These are phyloP conservation scores for Chlorella sp. DNA, from an alignment of 139 green algal species.

Conservation along the genomic window DNA sequence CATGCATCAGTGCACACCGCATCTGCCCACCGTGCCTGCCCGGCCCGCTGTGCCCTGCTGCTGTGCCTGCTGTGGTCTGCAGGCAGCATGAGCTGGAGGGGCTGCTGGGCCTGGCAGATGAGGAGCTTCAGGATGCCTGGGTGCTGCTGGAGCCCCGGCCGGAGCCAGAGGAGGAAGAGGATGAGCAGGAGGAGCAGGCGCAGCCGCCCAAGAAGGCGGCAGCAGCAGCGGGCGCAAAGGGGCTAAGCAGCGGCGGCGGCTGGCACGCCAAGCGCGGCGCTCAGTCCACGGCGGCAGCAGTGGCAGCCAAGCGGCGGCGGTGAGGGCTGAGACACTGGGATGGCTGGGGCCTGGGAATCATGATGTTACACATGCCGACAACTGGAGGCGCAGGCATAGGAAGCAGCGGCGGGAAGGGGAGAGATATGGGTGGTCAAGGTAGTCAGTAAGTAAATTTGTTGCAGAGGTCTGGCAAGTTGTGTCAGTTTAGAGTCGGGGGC, in stretches of 20 bases:
- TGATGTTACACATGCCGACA: too few relatives aligned
- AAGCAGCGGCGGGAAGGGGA: not conserved
- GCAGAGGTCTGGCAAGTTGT: not conserved
- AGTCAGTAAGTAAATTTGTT: not conserved
- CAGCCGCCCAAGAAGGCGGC: not conserved
- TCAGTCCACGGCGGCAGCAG: not conserved
- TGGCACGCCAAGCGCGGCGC: constrained; percentile 22
- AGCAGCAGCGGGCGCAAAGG: not conserved
- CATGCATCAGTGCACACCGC: not conserved
- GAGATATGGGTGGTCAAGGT: not conserved
- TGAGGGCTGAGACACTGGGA: not conserved
- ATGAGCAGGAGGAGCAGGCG: not conserved
- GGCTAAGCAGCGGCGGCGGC: not conserved
- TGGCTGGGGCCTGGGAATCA: not conserved
- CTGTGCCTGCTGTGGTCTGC: not conserved
- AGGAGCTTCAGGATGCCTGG: constrained; percentile 47
- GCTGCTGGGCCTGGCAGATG: constrained; percentile 19
- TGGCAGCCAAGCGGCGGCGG: constrained; percentile 10
- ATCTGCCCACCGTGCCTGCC: not conserved
- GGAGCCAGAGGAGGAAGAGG: not conserved
- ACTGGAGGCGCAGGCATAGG: not conserved
- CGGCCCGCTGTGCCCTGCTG: too few relatives aligned
- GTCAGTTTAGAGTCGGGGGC: too few relatives aligned
- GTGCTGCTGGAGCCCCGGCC: constrained; percentile 36
- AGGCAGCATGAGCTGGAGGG: not conserved